Base-by-base conservation (phyloP, 2,329 filamentous ascomycete genomes). In the Paraphaeosphaeria sporulosa region DNA sequence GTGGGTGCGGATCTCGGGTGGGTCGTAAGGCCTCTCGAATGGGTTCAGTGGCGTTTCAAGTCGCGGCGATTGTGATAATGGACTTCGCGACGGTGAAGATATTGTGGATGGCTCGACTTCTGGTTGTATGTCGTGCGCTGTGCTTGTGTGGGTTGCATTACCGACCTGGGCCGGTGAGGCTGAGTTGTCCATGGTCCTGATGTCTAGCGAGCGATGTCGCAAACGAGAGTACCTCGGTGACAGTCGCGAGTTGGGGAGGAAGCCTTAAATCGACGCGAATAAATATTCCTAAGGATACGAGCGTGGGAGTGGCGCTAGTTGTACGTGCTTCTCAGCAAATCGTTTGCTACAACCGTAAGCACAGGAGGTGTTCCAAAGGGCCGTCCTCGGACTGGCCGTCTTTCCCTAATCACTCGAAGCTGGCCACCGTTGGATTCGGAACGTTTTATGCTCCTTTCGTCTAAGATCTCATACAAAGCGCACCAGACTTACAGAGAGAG, bases 1-100 rank as follows among this genome's bases (percentile, higher is more conserved):
- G 34, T 71, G 58, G n/a, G 69, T 66, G 15, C 53, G 44, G 27
- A 51, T 57, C 9, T 56, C 57, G 13, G 66, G 60, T 17, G 55
- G 57, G 19, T 68, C 60, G 30, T 66, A 65, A 10, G 64, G 57
- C 9, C 36, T 55, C 2, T 62, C 60, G 64, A 63, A 30, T 17
- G 25, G 27, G 36, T 30, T 55, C 6, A 36, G 19, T 23, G 30
- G 40, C 7, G 43, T 42, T 0, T 19, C 10, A 36, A 27, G 25
- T 8, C 21, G 15, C 1, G 25, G 52, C n/a, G 52, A 23, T 34
- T 17, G 17, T n/a, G 40, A 36, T 44, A 36, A 19, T 6, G 52
- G 42, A 23, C 19, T 48, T 44, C 23, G 43, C 8, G 44, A 36
- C 12, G 50, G 43, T 40, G 49, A 17, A 8, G 40, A 32, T 40